phyloP scores from a whole-genome alignment of 257 asterid genomes.

The Solanum paucissectum region DNA sequence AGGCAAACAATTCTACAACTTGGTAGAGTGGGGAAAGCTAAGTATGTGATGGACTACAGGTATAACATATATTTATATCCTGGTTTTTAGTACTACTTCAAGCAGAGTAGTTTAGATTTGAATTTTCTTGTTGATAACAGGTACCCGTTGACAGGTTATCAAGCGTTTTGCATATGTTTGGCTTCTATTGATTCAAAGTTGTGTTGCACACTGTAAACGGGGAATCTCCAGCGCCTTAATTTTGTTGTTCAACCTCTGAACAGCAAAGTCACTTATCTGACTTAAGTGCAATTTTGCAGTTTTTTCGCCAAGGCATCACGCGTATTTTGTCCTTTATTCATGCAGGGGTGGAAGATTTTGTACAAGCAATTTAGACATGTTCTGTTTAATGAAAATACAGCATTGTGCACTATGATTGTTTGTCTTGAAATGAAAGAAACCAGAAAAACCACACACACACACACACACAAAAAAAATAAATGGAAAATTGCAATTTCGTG shows the following conservation, averaged over 20 bases:
- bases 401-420: background rate
- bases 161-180: slow-evolving; percentile 85
- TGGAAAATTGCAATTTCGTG: too few relatives aligned
- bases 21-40: slow-evolving; percentile 74
- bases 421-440: background rate
- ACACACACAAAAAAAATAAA: too few relatives aligned
- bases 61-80: background rate
- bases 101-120: background rate
- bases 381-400: background rate
- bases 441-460: too few relatives aligned
- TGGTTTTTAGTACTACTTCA: background rate
- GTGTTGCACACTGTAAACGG: slow-evolving; percentile 65
- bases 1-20: slow-evolving; percentile 86
- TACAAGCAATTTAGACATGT: background rate
- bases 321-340: background rate
- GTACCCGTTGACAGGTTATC: slow-evolving; percentile 87
- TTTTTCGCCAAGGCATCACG: background rate
- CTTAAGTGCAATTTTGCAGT: background rate
- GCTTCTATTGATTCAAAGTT: slow-evolving; percentile 86
- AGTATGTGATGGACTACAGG: slow-evolving; percentile 94
- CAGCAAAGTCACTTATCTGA: background rate
- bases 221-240: background rate
- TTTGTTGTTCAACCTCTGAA: slow-evolving; percentile 19
- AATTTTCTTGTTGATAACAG: slow-evolving; percentile 23
- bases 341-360: background rate